phyloP scores from a whole-genome alignment of 2,329 filamentous ascomycete genomes.

The Drechmeria coniospora region DNA sequence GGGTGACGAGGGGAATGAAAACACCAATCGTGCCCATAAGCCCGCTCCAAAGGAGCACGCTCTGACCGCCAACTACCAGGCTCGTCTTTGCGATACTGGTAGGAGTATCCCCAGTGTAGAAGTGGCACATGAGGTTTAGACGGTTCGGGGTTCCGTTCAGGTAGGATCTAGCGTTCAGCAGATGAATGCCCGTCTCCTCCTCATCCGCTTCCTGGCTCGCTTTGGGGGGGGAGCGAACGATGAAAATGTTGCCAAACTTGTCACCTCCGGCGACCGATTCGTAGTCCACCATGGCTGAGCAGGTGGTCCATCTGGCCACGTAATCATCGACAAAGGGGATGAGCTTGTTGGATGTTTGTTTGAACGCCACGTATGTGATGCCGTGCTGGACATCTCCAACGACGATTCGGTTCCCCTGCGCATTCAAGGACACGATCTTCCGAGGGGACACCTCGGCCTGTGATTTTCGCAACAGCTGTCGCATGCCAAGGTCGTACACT shows the following conservation, averaged over 20 bases:
- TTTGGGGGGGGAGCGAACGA: constrained; percentile 75
- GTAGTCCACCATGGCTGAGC: constrained; percentile 90
- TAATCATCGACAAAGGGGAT: constrained; percentile 91
- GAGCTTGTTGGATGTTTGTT: constrained; percentile 75
- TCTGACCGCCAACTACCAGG: constrained; percentile 79
- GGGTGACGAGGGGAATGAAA: constrained; percentile 76
- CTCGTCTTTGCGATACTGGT: constrained; percentile 80
- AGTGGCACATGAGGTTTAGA: constrained; percentile 72
- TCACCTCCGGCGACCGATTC: constrained; percentile 90
- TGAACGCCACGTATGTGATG: constrained; percentile 85
- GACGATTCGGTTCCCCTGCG: constrained; percentile 79
- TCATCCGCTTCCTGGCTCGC: constrained; percentile 83
- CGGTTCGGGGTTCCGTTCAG: constrained; percentile 80
- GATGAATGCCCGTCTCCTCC: constrained; percentile 74
- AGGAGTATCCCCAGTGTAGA: constrained; percentile 82
- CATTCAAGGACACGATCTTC: constrained; percentile 77
- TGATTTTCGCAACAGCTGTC: constrained; percentile 81
- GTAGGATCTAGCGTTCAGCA: constrained; percentile 82
- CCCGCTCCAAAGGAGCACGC: constrained; percentile 85
- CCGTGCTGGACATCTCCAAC: constrained; percentile 89
- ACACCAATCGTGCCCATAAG: constrained; percentile 90
- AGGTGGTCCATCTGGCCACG: constrained; percentile 79
- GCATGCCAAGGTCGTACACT: constrained; percentile 86
- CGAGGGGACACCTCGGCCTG: constrained; percentile 66
- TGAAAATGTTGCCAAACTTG: constrained; percentile 94